Conservation (phyloP, 306 rosid species). For the Lathyrus oleraceus region DNA sequence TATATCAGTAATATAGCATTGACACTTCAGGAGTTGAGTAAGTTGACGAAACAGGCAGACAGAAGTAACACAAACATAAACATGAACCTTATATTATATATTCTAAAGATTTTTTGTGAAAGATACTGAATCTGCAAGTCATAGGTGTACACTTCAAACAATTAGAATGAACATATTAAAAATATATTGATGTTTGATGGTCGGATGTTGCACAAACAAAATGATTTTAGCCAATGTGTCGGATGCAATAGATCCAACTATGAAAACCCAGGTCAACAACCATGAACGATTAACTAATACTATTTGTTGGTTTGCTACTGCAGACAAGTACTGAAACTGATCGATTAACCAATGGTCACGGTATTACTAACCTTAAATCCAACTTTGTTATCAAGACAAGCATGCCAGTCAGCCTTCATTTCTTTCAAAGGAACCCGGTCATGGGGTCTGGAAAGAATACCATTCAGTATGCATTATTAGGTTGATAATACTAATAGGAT, state of each 20-base stretch:
- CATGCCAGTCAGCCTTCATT: constrained; percentile 92
- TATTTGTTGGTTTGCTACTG: constrained; percentile 1
- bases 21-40: constrained; percentile 4
- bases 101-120: constrained; percentile 9
- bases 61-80: not conserved
- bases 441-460: constrained; percentile 64
- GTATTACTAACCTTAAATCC: constrained; percentile 80
- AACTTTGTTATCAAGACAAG: constrained; percentile 90
- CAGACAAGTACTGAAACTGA: constrained; percentile 18
- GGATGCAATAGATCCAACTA: constrained; percentile 3
- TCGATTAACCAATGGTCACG: no score
- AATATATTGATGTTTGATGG: constrained; percentile 2
- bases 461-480: constrained; percentile 14
- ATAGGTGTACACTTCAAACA: constrained; percentile 5
- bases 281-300: not conserved
- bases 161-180: not conserved
- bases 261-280: constrained; percentile 9
- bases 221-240: not conserved
- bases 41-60: constrained; percentile 12
- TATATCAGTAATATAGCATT: not conserved
- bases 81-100: constrained; percentile 13
- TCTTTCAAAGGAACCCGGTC: constrained; percentile 85
- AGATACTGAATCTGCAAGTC: constrained; percentile 8
- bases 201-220: constrained; percentile 2
- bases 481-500: not conserved